Conservation (phyloP, 2,329 filamentous ascomycete genomes). For the Alternaria sp. region DNA sequence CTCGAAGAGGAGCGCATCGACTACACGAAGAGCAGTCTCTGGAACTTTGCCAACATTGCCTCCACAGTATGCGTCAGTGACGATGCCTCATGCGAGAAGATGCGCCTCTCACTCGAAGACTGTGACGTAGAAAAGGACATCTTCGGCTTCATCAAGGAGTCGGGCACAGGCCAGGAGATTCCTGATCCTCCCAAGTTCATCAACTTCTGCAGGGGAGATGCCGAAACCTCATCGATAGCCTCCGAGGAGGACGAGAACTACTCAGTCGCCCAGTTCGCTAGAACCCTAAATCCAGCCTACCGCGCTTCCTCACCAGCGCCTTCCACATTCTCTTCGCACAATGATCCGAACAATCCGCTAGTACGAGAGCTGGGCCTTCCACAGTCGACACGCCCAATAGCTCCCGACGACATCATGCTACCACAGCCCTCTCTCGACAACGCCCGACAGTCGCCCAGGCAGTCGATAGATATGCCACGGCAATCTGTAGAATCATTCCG, state of each 20-base stretch:
- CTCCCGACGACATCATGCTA: constrained; percentile 36
- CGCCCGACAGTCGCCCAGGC: background rate
- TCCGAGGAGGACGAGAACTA: constrained; percentile 91
- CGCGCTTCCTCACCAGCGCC: constrained; percentile 95
- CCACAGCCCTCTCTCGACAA: constrained; percentile 24
- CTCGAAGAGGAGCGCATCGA: constrained; percentile 96
- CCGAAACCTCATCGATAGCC: constrained; percentile 80
- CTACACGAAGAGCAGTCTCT: constrained; percentile 96
- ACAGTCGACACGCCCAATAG: constrained; percentile 42
- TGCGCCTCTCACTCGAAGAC: constrained; percentile 88
- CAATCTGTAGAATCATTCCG: constrained; percentile 8
- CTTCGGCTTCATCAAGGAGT: constrained; percentile 82
- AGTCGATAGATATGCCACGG: constrained; percentile 8
- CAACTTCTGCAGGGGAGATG: constrained; percentile 94
- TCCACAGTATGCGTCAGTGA: constrained; percentile 98
- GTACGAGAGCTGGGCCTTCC: constrained; percentile 72
- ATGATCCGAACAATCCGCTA: constrained; percentile 80
- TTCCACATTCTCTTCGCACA: constrained; percentile 89
- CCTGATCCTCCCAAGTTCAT: constrained; percentile 97
- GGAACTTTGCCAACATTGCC: constrained; percentile 97
- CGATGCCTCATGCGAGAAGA: constrained; percentile 91
- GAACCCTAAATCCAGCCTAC: constrained; percentile 94
- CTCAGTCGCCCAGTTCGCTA: constrained; percentile 93
- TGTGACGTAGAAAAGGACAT: constrained; percentile 99
- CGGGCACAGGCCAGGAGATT: constrained; percentile 94